A percentile compares a stretch with the other conserved stretches of the same genome.
Evolutionary conservation across 202 grass and related monocot species (phyloP).

Genomic region (Carex arenaria): DNA sequence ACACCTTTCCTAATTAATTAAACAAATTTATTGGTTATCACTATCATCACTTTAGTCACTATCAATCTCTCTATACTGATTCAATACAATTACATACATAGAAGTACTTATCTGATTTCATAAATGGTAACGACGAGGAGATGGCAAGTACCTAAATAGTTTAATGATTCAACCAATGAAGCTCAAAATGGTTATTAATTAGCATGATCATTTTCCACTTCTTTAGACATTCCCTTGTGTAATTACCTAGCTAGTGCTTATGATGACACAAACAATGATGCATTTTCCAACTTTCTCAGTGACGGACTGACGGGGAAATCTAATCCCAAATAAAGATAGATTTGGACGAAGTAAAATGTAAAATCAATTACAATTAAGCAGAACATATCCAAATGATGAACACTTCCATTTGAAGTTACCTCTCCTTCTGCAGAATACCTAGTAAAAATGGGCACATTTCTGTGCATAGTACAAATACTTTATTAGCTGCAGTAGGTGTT

Average conservation of each 20-base stretch:
- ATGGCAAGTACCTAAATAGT: background rate
- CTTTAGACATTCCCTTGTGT: slow-evolving; percentile 6
- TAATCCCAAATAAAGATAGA: background rate
- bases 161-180: slow-evolving; percentile 7
- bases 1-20: background rate
- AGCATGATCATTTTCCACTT: slow-evolving; percentile 12
- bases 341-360: no score
- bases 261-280: slow-evolving; percentile 1
- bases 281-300: slow-evolving; percentile 14
- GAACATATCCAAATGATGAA: background rate
- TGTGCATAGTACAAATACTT: background rate
- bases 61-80: background rate
- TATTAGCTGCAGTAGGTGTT: background rate
- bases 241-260: slow-evolving; percentile 19
- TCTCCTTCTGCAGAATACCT: background rate
- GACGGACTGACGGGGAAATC: slow-evolving; percentile 1
- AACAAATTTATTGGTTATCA: background rate
- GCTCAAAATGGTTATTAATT: background rate
- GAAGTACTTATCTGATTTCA: background rate
- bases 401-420: background rate
- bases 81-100: background rate
- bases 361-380: background rate
- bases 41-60: slow-evolving; percentile 3
- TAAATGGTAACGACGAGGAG: background rate
- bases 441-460: background rate